phyloP scores from a whole-genome alignment of 768 basidiomycete genomes.

The Amanita polypyramis region DNA sequence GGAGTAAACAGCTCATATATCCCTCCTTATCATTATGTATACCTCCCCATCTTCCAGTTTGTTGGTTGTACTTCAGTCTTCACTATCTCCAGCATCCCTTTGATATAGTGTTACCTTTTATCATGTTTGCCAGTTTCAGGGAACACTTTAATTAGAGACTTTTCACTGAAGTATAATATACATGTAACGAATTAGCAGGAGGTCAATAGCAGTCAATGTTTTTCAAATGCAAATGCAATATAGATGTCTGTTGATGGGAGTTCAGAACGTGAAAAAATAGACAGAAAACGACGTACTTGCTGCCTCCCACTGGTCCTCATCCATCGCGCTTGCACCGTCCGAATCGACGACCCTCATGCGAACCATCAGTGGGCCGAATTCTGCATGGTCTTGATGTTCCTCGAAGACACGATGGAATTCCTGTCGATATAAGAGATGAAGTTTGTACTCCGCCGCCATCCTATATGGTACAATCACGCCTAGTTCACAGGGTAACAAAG shows the following conservation, averaged over 20 bases:
- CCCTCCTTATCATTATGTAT: conserved; percentile 9
- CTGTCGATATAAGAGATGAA: conserved; percentile 67
- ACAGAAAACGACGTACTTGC: conserved; percentile 64
- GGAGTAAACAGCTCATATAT: conserved; percentile 37
- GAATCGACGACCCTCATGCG: conserved; percentile 88
- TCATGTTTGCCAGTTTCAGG: not conserved
- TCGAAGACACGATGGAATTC: conserved; percentile 86
- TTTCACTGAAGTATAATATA: not conserved
- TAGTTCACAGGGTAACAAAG: not conserved
- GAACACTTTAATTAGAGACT: not conserved
- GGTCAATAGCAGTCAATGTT: conserved; percentile 27
- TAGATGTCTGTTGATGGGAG: conserved; percentile 61
- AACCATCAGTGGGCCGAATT: conserved; percentile 75
- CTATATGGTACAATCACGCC: conserved; percentile 27
- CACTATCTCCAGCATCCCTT: not conserved
- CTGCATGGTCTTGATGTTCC: conserved; percentile 68
- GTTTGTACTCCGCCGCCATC: conserved; percentile 72
- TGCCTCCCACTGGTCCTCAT: conserved; percentile 95
- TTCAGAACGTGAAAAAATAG: conserved; percentile 7
- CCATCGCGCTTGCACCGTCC: conserved; percentile 84
- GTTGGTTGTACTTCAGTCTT: conserved; percentile 1
- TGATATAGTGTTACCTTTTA: not conserved
- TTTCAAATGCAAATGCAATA: conserved; percentile 87
- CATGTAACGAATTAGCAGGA: not conserved
- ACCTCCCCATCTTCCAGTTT: conserved; percentile 11